Conservation (phyloP, 2,329 filamentous ascomycete species). For the Trichoderma sp. region DNA sequence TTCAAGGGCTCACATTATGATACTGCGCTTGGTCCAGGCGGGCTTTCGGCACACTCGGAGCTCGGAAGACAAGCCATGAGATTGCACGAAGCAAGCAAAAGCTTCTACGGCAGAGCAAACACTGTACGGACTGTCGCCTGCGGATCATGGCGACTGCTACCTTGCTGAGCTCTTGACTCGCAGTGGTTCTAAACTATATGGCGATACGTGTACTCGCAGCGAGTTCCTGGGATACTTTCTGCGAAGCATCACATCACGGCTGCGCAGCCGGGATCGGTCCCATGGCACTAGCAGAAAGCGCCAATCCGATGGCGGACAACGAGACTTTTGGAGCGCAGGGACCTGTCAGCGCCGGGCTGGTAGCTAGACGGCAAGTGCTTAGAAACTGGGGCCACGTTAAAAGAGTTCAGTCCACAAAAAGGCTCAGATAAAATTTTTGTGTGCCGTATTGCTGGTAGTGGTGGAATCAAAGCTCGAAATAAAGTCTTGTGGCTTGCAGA, state of each 20-base stretch:
- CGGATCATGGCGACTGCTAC: background rate
- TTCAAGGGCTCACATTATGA: background rate
- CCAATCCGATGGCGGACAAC: background rate
- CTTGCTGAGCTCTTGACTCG: background rate
- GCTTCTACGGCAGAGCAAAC: background rate
- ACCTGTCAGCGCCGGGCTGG: conserved; percentile 20
- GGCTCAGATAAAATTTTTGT: conserved; percentile 7
- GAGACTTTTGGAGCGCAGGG: background rate
- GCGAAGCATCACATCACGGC: background rate
- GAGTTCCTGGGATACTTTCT: background rate
- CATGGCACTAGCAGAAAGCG: background rate
- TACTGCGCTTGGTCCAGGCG: background rate
- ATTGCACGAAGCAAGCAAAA: background rate
- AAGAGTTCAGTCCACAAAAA: background rate
- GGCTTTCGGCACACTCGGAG: conserved; percentile 12
- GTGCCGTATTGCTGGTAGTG: background rate
- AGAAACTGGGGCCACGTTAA: conserved; percentile 6
- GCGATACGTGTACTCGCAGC: background rate
- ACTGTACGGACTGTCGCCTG: background rate
- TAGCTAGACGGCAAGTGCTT: conserved; percentile 21
- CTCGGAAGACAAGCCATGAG: background rate
- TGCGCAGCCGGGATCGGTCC: background rate
- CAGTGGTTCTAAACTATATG: background rate
- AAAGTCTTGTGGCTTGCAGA: conserved; percentile 17
- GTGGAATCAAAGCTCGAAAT: background rate